Base-by-base conservation (phyloP, 768 basidiomycete species). In the Xerocomellus dryophilus region DNA sequence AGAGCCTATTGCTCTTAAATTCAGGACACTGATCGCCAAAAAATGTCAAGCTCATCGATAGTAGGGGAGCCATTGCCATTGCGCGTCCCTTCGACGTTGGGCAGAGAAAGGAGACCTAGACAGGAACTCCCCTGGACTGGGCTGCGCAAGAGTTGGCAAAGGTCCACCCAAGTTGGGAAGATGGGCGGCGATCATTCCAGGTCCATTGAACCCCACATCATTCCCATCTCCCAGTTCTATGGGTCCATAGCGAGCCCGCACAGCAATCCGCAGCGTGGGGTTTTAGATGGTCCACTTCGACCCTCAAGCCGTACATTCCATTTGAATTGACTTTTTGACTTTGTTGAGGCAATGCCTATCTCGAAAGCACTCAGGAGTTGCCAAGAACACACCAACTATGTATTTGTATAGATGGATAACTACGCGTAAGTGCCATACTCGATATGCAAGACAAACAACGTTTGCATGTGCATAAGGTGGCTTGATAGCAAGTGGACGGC, bases 261-360 rank as follows among this genome's bases (percentile, higher is more conserved):
- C 38, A 41, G 56, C 56, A 58, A 52, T 58, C 50, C 56, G 46
- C 32, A 40, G 42, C 27, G 50, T 59, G 14, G 35, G 35, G 50
- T 50, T 53, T 48, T 44, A 44, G 27, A 35, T 35, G 23, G 23
- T 48, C 25, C 41, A 43, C 42, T 25, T 35, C 7, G 12, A 20
- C 20, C 45, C 45, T 17, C 15, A 27, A 49, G 4, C 6, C 18
- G 31, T 18, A 5, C 32, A 7, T 20, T 43, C 21, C 4, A 40
- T 44, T 47, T 29, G 29, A n/a, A 29, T 35, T 39, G 41, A 42
- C 56, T 43, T 38, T 34, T 46, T 29, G 25, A 15, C 18, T 51
- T 15, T n/a, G 35, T 36, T 8, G 3, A 18, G 34, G 10, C n/a
- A 46, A 29, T 8, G 29, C 20, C 14, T 17, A n/a, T 31, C 11